Conservation (phyloP, 495 filamentous ascomycete species). For the Sphaerosporella brunnea region DNA sequence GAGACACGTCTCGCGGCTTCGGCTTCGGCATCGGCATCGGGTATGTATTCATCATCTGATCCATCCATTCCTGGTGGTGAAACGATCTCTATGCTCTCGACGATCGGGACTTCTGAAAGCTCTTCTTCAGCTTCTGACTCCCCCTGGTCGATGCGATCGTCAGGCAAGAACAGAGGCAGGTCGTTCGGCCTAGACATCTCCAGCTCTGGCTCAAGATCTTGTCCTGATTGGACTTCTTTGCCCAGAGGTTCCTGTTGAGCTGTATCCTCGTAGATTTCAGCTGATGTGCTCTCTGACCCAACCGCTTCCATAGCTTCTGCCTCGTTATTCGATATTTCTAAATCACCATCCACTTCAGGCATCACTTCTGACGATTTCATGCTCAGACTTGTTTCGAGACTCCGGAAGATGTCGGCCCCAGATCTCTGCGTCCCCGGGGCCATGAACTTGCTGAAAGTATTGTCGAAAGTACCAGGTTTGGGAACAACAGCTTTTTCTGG, state of each 20-base stretch:
- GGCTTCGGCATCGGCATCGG: constrained; percentile 4
- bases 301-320: neutral
- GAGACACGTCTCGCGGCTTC: constrained; percentile 8
- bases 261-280: neutral
- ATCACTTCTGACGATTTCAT: too few relatives aligned
- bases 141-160: constrained; percentile 10
- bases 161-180: constrained; percentile 14
- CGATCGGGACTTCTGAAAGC: constrained; percentile 29
- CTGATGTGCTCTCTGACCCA: neutral
- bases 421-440: constrained; percentile 47
- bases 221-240: neutral
- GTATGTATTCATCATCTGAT: constrained; percentile 45
- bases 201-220: neutral
- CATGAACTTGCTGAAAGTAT: constrained; percentile 54
- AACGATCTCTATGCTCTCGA: too few relatives aligned
- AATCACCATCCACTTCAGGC: constrained; percentile 25
- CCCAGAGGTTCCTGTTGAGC: neutral
- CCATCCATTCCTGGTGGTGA: constrained; percentile 15
- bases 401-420: too few relatives aligned
- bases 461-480: constrained; percentile 22
- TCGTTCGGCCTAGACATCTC: neutral
- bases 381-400: too few relatives aligned
- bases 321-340: constrained; percentile 28
- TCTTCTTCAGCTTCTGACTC: constrained; percentile 23
- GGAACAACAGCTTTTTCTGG: constrained; percentile 8